Base-by-base conservation (phyloP, 2,329 filamentous ascomycete species). In the Fusarium subglutinans region DNA sequence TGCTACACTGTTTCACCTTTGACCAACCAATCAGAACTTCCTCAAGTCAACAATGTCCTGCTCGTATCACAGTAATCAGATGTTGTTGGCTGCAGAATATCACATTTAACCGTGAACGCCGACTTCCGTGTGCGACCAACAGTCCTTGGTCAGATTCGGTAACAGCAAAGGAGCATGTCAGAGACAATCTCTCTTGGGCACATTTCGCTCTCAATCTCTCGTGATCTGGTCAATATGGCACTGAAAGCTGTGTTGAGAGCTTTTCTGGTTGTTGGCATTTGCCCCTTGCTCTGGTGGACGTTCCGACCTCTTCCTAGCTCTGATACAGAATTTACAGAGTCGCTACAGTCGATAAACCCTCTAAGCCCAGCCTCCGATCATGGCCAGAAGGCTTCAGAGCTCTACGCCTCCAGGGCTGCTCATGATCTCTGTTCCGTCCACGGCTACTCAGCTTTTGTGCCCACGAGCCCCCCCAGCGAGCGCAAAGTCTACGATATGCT, bases 401-500 rank as follows among this genome's bases (percentile, higher is more conserved):
- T 75, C 66, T 80, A 82, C 58, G 63, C 75, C 24, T 81, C 79
- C 3, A 66, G 69, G 1, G 73, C 75, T 6, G 78, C 79, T 5
- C 74, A 55, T 41, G 64, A 74, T 3, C 76, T 59, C 41, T 83
- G 81, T 63, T 69, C 69, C 3, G 73, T 73, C n/a, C 80, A 82
- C 41, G 80, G 79, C 28, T 82, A 81, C 57, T 60, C 71, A 11
- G 76, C 77, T 28, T 82, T 81, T 33, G 18, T 61, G 6, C 78
- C 80, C 2, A 61, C 28, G 12, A 65, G 71, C 15, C 44, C 61
- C 9, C 59, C 66, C 3, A 72, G 74, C 33, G 65, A 76, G 58
- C 80, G 79, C 60, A 82, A 79, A 45, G 63, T 82, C 12, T 82
- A 81, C 66, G 90, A 92, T 77, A 82, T 92, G 5, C 83, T 91